Percentiles rank a stretch among this genome's conserved stretches.
Conservation (phyloP, 352 stramenopile species). For the Plasmopara viticola region DNA sequence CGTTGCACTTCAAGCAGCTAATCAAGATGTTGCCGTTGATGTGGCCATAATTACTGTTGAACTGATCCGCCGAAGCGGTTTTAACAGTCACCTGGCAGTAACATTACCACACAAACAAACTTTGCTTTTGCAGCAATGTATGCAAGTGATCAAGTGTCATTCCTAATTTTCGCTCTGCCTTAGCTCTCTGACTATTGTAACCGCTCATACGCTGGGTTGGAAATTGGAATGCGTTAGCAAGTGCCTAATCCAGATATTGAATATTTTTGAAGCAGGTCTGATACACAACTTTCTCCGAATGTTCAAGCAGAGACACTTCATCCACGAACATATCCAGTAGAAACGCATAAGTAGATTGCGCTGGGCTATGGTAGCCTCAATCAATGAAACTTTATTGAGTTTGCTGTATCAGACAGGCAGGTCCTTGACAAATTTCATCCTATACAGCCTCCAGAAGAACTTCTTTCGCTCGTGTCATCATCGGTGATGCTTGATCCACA, state of each 20-base stretch:
- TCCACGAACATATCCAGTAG: not conserved
- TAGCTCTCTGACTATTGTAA: not conserved
- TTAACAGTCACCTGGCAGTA: not conserved
- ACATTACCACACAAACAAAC: not conserved
- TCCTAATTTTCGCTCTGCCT: not conserved
- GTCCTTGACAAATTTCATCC: not conserved
- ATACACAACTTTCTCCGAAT: not conserved
- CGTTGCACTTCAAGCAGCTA: not conserved
- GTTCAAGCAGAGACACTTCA: not conserved
- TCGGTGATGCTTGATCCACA: not conserved
- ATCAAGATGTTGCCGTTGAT: not conserved
- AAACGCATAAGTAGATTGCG: not conserved
- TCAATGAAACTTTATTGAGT: not conserved
- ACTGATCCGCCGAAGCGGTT: not conserved
- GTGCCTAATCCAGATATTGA: not conserved
- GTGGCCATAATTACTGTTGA: not conserved
- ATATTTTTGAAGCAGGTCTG: not conserved
- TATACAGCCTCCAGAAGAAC: not conserved
- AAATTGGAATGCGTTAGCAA: not conserved
- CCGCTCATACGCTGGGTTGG: not conserved
- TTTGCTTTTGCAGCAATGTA: not conserved
- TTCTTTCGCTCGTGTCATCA: not conserved
- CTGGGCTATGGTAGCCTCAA: not conserved
- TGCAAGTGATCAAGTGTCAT: not conserved
- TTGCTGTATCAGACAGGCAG: not conserved